These are phyloP conservation scores for Aspergillus quadricinctus DNA, from an alignment of 2,329 filamentous ascomycete species.

Conservation along the genomic window DNA sequence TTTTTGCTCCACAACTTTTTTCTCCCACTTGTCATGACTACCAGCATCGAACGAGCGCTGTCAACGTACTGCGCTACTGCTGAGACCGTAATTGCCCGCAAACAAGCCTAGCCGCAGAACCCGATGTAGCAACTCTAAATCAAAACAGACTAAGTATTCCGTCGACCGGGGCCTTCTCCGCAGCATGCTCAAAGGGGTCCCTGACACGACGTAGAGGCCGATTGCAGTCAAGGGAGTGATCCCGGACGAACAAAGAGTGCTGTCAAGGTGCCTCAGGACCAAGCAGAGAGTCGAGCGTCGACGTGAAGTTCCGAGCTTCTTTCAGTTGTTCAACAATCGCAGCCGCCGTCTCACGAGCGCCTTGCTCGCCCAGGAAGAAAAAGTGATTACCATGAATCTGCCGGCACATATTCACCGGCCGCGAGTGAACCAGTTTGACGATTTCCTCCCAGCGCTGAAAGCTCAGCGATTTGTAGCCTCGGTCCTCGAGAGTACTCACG, in stretches of 20 bases:
- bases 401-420: background rate
- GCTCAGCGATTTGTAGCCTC: background rate
- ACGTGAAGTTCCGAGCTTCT: background rate
- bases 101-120: background rate
- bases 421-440: background rate
- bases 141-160: background rate
- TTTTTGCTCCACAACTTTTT: constrained; percentile 11
- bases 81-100: background rate
- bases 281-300: background rate
- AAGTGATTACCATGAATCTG: background rate
- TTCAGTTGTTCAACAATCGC: background rate
- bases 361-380: background rate
- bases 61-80: background rate
- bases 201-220: no score
- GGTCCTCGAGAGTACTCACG: background rate
- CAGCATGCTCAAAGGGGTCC: no score
- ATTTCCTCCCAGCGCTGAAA: background rate
- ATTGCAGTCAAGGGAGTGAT: background rate
- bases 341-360: background rate
- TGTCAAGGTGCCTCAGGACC: background rate
- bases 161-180: background rate
- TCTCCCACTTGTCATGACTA: background rate
- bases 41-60: background rate
- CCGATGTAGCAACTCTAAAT: background rate
- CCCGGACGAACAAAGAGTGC: background rate